Percentiles rank a stretch among this genome's conserved stretches.
These are phyloP conservation scores for Skeletonema potamos DNA, from an alignment of 108 stramenopile genomes.

Conservation along the genomic window DNA sequence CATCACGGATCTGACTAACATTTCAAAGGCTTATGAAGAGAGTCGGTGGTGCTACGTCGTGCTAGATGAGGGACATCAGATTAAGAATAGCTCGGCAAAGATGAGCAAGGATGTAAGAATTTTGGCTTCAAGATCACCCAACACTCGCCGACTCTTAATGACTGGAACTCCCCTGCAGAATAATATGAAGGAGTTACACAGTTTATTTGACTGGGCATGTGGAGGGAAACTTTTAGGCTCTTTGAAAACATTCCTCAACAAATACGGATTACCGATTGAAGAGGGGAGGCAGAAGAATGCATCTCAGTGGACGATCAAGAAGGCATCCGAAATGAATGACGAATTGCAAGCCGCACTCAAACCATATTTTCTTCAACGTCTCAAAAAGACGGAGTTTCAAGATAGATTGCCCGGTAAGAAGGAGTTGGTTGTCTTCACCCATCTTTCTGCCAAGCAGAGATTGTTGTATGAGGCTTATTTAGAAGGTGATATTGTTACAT, in stretches of 20 bases:
- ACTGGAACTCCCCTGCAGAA: conserved; percentile 94
- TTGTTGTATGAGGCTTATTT: conserved; percentile 76
- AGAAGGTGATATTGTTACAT: conserved; percentile 54
- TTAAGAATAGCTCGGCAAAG: conserved; percentile 87
- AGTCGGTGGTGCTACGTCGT: conserved; percentile 89
- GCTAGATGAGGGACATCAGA: conserved; percentile 96
- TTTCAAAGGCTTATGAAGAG: neutral
- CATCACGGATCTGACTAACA: conserved; percentile 28
- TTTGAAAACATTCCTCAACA: conserved; percentile 53
- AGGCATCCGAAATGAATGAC: conserved; percentile 65
- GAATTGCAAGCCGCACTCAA: conserved; percentile 72
- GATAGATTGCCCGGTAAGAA: conserved; percentile 87
- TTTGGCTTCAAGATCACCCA: conserved; percentile 36
- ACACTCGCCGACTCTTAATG: conserved; percentile 79
- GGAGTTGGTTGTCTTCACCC: conserved; percentile 92
- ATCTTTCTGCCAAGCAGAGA: conserved; percentile 82
- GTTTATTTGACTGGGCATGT: conserved; percentile 91
- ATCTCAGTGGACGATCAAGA: conserved; percentile 51
- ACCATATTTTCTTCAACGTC: conserved; percentile 88
- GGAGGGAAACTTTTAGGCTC: conserved; percentile 66
- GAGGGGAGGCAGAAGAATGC: conserved; percentile 77
- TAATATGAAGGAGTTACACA: conserved; percentile 88
- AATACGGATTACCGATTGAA: conserved; percentile 77
- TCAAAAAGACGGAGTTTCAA: conserved; percentile 83
- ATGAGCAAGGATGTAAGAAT: conserved; percentile 63